Evolutionary conservation across 2,329 filamentous ascomycete genomes (phyloP).

Genomic region (Botrytis tulipae): DNA sequence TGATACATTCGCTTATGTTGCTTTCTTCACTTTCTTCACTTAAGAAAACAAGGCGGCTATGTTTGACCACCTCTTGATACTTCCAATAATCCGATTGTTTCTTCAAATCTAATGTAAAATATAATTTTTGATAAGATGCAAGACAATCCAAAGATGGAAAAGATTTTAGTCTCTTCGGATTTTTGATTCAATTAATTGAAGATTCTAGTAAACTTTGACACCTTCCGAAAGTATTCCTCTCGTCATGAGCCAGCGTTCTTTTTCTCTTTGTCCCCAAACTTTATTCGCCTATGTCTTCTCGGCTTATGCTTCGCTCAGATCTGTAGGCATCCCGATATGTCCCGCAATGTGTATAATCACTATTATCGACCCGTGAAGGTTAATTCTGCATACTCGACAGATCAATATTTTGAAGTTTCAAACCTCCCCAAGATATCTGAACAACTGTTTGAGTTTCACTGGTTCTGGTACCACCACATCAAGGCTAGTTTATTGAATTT

Average conservation of each 20-base stretch:
- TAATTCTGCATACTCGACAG: not conserved
- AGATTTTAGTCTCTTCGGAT: not conserved
- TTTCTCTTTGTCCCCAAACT: not conserved
- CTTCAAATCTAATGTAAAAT: not conserved
- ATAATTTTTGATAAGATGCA: not conserved
- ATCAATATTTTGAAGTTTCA: not conserved
- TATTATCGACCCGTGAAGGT: not conserved
- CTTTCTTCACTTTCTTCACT: not conserved
- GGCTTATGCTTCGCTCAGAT: not conserved
- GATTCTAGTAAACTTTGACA: not conserved
- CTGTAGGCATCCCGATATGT: not conserved
- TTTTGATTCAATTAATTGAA: not conserved
- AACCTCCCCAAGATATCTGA: not conserved
- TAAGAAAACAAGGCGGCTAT: not conserved
- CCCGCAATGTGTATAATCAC: not conserved
- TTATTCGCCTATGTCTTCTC: not conserved
- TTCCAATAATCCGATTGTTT: not conserved
- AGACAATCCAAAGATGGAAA: not conserved
- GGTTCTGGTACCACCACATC: not conserved
- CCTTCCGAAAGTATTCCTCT: not conserved
- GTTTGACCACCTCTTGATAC: not conserved
- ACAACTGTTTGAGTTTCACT: not conserved
- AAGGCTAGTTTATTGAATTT: not conserved
- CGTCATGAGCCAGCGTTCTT: not conserved
- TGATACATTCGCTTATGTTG: not conserved